These are phyloP conservation scores for Xanthoconium separans DNA, from an alignment of 1,284 basidiomycete genomes.

Conservation along the genomic window DNA sequence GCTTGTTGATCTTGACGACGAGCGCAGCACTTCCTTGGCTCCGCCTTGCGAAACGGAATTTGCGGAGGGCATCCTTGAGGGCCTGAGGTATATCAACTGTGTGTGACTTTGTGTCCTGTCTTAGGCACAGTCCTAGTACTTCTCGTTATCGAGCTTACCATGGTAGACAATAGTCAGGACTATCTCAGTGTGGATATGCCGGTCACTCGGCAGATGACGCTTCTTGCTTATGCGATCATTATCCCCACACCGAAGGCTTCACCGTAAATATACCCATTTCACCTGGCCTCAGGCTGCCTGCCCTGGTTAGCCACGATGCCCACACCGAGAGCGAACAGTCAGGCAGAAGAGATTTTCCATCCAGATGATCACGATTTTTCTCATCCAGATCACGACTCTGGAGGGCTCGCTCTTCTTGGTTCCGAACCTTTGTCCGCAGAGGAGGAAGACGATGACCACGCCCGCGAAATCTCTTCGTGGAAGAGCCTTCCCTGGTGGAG, in stretches of 20 bases:
- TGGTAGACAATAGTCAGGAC: conserved; percentile 7
- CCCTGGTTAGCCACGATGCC: conserved; percentile 11
- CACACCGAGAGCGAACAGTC: not conserved
- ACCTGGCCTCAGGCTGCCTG: not conserved
- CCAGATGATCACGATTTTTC: conserved; percentile 39
- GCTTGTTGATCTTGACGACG: conserved; percentile 86
- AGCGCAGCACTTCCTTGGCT: conserved; percentile 72
- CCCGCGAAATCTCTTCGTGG: conserved; percentile 29
- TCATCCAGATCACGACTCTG: conserved; percentile 35
- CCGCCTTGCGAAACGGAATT: conserved; percentile 79
- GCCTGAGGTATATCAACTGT: conserved; percentile 82
- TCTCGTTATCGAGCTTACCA: conserved; percentile 26
- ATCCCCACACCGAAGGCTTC: no score
- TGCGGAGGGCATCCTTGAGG: conserved; percentile 74
- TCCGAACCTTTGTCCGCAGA: conserved; percentile 8
- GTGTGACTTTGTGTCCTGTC: conserved; percentile 48
- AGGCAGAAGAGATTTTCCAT: conserved; percentile 24
- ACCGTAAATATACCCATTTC: no score
- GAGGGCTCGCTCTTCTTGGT: conserved; percentile 37
- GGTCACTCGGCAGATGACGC: not conserved
- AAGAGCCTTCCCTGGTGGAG: conserved; percentile 62
- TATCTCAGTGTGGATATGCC: no score
- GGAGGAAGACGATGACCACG: conserved; percentile 29
- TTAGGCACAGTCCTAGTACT: not conserved
- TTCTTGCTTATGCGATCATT: not conserved